These are phyloP conservation scores for Medicago arabica DNA, from an alignment of 306 rosid genomes.

Conservation along the genomic window DNA sequence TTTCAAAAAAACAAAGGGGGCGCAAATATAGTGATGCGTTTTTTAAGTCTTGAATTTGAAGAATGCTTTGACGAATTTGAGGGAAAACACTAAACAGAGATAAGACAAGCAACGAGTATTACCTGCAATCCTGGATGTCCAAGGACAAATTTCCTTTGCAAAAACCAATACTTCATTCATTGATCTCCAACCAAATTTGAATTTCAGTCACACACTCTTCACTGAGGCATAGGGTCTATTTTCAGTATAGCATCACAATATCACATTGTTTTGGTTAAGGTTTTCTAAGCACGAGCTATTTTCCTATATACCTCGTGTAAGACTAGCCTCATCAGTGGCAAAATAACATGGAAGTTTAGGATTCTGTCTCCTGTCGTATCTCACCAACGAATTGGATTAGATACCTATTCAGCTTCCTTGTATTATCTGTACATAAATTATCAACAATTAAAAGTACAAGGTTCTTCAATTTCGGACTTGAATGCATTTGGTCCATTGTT, in stretches of 20 bases:
- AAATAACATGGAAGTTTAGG: constrained; percentile 19
- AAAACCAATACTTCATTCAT: constrained; percentile 25
- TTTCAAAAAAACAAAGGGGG: background rate
- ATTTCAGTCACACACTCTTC: constrained; percentile 32
- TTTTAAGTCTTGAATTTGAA: constrained; percentile 15
- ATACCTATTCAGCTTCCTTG: constrained; percentile 21
- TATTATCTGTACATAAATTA: constrained; percentile 20
- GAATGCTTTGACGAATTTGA: constrained; percentile 21
- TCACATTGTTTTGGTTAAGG: constrained; percentile 1
- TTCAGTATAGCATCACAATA: constrained; percentile 20
- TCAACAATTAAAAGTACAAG: constrained; percentile 15
- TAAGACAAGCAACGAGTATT: constrained; percentile 33
- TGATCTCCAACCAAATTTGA: constrained; percentile 31
- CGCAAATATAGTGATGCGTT: background rate
- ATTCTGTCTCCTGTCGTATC: constrained; percentile 28
- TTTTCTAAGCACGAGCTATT: constrained; percentile 22
- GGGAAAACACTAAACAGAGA: background rate
- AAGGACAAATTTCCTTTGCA: constrained; percentile 13
- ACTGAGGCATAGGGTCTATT: constrained; percentile 26
- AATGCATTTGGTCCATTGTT: constrained; percentile 18
- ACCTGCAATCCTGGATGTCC: constrained; percentile 9
- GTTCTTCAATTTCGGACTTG: constrained; percentile 26
- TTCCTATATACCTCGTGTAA: constrained; percentile 24
- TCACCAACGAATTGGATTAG: constrained; percentile 28
- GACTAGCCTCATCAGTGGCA: constrained; percentile 9